Conservation (phyloP, 345 rosid genomes). For the Citrus inodora region DNA sequence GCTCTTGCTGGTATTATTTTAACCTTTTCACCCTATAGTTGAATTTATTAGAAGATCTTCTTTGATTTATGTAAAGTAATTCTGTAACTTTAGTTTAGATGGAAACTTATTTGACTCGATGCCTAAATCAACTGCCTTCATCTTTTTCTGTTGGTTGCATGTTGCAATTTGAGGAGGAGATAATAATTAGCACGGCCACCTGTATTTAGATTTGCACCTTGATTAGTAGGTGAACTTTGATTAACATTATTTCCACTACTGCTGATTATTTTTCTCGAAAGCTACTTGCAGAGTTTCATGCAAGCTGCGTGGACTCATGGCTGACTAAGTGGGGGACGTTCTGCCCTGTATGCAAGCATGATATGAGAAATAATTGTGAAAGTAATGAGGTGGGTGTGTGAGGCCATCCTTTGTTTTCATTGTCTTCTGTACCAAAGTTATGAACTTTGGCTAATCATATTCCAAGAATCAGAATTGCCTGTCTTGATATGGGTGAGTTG, state of each 20-base stretch:
- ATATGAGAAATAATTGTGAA: constrained; percentile 36
- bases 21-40: background rate
- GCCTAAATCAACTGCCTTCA: background rate
- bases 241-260: background rate
- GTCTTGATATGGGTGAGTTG: background rate
- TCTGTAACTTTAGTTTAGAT: background rate
- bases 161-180: background rate
- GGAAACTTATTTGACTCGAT: background rate
- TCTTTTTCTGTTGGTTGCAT: background rate
- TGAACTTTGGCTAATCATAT: background rate
- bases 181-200: background rate
- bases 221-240: background rate
- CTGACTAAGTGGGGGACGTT: constrained; percentile 71
- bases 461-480: background rate
- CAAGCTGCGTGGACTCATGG: constrained; percentile 67
- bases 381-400: constrained; percentile 40
- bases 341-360: constrained; percentile 85
- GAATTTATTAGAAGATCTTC: background rate
- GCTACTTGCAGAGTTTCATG: constrained; percentile 61
- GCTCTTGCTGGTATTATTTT: background rate
- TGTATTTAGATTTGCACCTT: background rate
- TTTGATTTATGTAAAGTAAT: background rate
- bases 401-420: constrained; percentile 1
- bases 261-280: constrained; percentile 17
- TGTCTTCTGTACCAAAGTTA: background rate